Conservation (phyloP, 352 stramenopile species). For the Peronospora tabacina region DNA sequence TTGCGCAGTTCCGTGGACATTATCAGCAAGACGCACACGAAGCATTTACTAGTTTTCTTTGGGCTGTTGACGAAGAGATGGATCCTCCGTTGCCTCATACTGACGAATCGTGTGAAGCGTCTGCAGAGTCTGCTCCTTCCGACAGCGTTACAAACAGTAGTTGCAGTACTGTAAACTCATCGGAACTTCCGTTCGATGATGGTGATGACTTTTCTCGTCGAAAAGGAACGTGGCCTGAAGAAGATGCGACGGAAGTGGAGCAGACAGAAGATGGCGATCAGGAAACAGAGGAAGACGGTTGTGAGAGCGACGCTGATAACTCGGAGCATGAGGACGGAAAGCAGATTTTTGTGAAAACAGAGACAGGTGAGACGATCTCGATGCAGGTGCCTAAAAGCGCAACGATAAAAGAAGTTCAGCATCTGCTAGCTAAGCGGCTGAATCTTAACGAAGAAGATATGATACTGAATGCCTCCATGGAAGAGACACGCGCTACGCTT, state of each 20-base stretch:
- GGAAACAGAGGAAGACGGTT: conserved; percentile 20
- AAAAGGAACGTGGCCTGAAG: conserved; percentile 17
- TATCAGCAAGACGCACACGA: conserved; percentile 97
- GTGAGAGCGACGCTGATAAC: conserved; percentile 21
- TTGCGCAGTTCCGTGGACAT: conserved; percentile 89
- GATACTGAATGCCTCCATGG: conserved; percentile 34
- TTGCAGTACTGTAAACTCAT: conserved; percentile 23
- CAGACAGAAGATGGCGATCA: conserved; percentile 15
- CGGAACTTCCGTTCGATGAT: conserved; percentile 22
- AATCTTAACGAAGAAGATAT: conserved; percentile 51
- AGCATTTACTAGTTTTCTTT: conserved; percentile 90
- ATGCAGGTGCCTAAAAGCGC: conserved; percentile 43
- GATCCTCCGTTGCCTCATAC: conserved; percentile 28
- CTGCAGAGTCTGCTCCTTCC: background rate
- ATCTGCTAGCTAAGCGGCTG: conserved; percentile 44
- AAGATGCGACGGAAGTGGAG: conserved; percentile 19
- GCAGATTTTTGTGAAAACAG: conserved; percentile 60
- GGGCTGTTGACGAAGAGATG: conserved; percentile 69
- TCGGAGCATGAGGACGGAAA: conserved; percentile 29
- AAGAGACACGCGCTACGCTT: conserved; percentile 22
- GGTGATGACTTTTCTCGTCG: conserved; percentile 16
- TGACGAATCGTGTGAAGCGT: conserved; percentile 2
- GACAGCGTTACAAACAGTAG: conserved; percentile 20
- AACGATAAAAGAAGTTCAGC: conserved; percentile 44
- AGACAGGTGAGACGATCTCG: conserved; percentile 51